phyloP scores from a whole-genome alignment of 768 basidiomycete genomes.

The Omphalotus guepiniiformis region DNA sequence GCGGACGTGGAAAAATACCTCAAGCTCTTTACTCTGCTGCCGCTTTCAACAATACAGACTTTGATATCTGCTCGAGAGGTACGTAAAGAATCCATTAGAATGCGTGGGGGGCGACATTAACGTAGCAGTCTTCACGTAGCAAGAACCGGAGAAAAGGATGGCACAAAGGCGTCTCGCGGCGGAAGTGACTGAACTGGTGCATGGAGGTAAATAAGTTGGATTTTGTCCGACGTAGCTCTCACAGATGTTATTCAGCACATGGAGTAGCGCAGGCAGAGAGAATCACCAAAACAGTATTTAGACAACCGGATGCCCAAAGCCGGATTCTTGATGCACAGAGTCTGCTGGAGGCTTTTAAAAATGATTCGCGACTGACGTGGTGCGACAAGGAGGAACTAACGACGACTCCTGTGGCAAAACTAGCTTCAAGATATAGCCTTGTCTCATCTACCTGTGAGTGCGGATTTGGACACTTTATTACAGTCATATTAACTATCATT shows the following conservation, averaged over 20 bases:
- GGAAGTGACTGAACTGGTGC: conserved; percentile 53
- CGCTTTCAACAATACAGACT: conserved; percentile 50
- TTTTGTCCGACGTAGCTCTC: background rate
- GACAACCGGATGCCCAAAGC: conserved; percentile 29
- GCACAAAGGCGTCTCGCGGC: conserved; percentile 47
- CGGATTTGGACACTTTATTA: background rate
- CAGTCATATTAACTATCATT: conserved; percentile 8
- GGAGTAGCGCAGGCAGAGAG: conserved; percentile 37
- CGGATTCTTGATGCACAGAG: conserved; percentile 48
- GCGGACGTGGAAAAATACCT: conserved; percentile 77
- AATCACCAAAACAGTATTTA: conserved; percentile 41
- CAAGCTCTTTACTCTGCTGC: conserved; percentile 76
- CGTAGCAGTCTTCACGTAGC: conserved; percentile 24
- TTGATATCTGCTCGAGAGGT: conserved; percentile 61
- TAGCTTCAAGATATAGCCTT: conserved; percentile 57
- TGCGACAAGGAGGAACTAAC: conserved; percentile 48
- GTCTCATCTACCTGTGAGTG: conserved; percentile 60
- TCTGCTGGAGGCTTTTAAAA: conserved; percentile 55
- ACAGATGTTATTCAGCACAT: conserved; percentile 21
- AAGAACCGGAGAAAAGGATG: conserved; percentile 37
- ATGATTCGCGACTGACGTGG: conserved; percentile 62
- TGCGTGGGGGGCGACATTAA: no score
- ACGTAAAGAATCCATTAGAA: no score
- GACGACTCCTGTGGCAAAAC: conserved; percentile 50
- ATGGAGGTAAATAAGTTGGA: conserved; percentile 18